phyloP scores from a whole-genome alignment of 208 protist genomes.

The Leishmania braziliensis region DNA sequence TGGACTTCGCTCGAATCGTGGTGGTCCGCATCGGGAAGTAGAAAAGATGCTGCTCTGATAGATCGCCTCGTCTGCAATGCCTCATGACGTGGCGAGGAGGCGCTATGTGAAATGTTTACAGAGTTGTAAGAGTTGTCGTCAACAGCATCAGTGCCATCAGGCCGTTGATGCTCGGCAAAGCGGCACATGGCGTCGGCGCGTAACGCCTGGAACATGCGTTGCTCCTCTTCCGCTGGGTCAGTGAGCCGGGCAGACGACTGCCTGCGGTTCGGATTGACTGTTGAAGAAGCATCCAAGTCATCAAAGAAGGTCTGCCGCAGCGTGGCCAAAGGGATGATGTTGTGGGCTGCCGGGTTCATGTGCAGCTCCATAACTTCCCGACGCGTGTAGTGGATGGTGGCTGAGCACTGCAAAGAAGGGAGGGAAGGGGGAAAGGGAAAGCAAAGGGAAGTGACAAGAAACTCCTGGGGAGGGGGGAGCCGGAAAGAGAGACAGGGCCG shows the following conservation, averaged over 20 bases:
- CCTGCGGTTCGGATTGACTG: conserved; percentile 53
- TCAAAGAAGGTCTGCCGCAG: conserved; percentile 58
- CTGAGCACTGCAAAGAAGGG: neutral
- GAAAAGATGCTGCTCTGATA: neutral
- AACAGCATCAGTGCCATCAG: neutral
- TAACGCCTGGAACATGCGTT: conserved; percentile 21
- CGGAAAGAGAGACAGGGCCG: neutral
- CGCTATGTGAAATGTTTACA: conserved; percentile 10
- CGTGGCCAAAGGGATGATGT: conserved; percentile 37
- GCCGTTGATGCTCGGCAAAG: conserved; percentile 12
- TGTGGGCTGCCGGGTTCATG: conserved; percentile 6
- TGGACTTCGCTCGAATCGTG: neutral
- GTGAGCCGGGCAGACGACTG: conserved; percentile 6
- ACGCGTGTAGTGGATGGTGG: conserved; percentile 4
- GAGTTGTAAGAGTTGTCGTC: neutral
- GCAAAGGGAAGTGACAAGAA: neutral
- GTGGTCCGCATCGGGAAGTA: conserved; percentile 6
- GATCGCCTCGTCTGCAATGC: conserved; percentile 11
- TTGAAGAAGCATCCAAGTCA: conserved; percentile 53
- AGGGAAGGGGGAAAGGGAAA: neutral
- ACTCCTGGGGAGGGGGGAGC: too few relatives aligned
- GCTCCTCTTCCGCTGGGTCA: conserved; percentile 21
- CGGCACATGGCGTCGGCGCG: conserved; percentile 4
- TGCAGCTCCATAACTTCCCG: conserved; percentile 33
- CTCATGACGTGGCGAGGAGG: conserved; percentile 5